These are phyloP conservation scores for Diophrys sp. DNA, from an alignment of 73 alveolate species.

Conservation along the genomic window DNA sequence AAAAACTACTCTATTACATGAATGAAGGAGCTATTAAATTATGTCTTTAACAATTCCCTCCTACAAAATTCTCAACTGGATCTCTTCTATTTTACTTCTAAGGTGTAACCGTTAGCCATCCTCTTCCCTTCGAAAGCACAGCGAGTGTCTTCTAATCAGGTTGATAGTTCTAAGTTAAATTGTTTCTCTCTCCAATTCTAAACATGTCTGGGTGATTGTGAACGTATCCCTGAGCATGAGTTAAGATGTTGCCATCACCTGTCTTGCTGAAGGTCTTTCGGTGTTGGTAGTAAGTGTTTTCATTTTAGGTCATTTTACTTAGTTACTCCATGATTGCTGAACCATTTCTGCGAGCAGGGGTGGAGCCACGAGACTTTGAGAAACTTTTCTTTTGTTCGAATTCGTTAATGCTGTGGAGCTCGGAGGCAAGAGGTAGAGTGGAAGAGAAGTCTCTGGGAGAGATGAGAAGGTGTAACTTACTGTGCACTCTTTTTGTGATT, in stretches of 20 bases:
- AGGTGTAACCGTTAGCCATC: neutral
- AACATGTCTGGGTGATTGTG: neutral
- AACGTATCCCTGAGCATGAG: neutral
- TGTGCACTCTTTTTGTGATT: neutral
- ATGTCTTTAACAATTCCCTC: neutral
- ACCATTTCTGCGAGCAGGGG: neutral
- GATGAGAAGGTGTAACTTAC: too few relatives aligned
- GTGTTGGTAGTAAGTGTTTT: neutral
- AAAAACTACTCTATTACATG: neutral
- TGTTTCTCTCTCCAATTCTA: neutral
- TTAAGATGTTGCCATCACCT: neutral
- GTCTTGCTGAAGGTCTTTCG: neutral
- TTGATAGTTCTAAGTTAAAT: neutral
- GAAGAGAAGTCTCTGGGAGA: neutral
- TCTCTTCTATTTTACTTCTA: neutral
- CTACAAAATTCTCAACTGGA: neutral
- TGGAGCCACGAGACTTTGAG: neutral
- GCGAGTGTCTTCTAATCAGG: neutral
- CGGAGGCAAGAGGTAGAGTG: too few relatives aligned
- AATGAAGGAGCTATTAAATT: neutral
- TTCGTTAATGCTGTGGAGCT: too few relatives aligned
- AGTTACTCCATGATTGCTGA: neutral
- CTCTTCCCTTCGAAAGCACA: neutral
- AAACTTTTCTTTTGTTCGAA: neutral
- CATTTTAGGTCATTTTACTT: neutral